Base-by-base conservation (phyloP, 352 stramenopile genomes). In the Pythium monospermum region DNA sequence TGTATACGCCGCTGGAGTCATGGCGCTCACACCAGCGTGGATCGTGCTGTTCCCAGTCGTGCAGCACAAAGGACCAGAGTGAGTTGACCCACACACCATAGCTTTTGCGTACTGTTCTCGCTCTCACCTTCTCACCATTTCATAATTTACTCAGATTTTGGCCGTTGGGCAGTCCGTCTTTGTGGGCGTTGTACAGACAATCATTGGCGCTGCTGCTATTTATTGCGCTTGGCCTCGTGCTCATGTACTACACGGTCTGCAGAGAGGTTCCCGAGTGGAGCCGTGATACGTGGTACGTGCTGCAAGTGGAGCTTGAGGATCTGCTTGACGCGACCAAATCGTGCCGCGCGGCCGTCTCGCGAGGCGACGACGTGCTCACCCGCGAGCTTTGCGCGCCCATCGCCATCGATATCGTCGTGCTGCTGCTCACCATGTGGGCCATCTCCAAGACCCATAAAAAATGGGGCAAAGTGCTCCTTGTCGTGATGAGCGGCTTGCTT, bases 191-290 rank as follows among this genome's bases (percentile, higher is more conserved):
- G 3, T 62, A 86, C 37, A 25, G 49, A 12, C 66, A 46, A 40
- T 75, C 71, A 54, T n/a, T 79, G 21, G 31, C 47, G 19, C 77
- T 87, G 48, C 48, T 89, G 31, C 45, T 54, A 27, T 82, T 75
- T 26, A 49, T 84, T 15, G 42, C 60, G 31, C 71, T 73, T 23
- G 72, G 77, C 2, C 36, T 83, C 0, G 38, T 56, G 42, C 40
- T 88, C 28, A 33, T 85, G 18, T 88, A 87, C 59, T 91, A 71
- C 57, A 60, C 65, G 0, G 65, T 88, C 23, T 86, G 73, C 36
- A 69, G 68, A 40, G 80, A 88, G 15, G 44, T 88, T 4, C 73
- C 75, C 1, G 71, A 87, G 35, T 40, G 79, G 38, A 44, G 66
- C 32, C 38, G 30, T 54, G 30, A 74, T 25, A 64, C 59, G n/a